A percentile compares a stretch with the other conserved stretches of the same genome.
These are phyloP conservation scores for Globisporangium mamillatum DNA, from an alignment of 352 stramenopile species.

Conservation along the genomic window DNA sequence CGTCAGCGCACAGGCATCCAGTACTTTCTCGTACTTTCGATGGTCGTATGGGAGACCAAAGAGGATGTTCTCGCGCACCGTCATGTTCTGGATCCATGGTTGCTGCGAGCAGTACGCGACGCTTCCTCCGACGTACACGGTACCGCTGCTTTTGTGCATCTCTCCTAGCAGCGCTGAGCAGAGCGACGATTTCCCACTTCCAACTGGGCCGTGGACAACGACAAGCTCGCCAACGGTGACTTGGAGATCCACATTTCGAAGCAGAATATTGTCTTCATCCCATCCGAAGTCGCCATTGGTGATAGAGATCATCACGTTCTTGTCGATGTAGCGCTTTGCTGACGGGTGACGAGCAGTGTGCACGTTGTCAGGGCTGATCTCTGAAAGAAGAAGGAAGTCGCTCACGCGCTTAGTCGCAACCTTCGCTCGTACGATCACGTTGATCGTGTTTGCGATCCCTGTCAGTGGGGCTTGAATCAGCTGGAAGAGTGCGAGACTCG, in stretches of 20 bases:
- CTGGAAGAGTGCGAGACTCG: constrained; percentile 70
- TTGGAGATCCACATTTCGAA: constrained; percentile 49
- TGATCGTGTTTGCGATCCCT: background rate
- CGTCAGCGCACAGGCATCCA: constrained; percentile 62
- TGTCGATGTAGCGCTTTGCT: constrained; percentile 17
- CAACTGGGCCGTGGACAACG: constrained; percentile 89
- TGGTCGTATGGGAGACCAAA: constrained; percentile 77
- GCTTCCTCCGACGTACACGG: constrained; percentile 25
- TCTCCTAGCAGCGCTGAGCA: constrained; percentile 90
- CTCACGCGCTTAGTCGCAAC: background rate
- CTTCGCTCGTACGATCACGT: background rate
- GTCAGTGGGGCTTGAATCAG: constrained; percentile 55
- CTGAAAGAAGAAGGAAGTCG: constrained; percentile 45
- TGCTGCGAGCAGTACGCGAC: constrained; percentile 87
- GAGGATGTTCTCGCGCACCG: constrained; percentile 85
- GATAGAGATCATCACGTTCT: constrained; percentile 29
- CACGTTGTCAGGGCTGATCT: constrained; percentile 23
- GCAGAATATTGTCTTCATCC: constrained; percentile 13
- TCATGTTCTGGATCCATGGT: constrained; percentile 89
- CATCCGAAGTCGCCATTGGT: constrained; percentile 32
- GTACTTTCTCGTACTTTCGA: constrained; percentile 51
- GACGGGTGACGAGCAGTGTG: constrained; percentile 7
- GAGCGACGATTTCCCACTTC: constrained; percentile 91
- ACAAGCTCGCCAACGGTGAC: constrained; percentile 69
- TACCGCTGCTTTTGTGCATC: constrained; percentile 48